Evolutionary conservation across 352 stramenopile genomes (phyloP), one percentile per base, ranked within the genome.

Genomic region (Phytophthora nicotianae): DNA sequence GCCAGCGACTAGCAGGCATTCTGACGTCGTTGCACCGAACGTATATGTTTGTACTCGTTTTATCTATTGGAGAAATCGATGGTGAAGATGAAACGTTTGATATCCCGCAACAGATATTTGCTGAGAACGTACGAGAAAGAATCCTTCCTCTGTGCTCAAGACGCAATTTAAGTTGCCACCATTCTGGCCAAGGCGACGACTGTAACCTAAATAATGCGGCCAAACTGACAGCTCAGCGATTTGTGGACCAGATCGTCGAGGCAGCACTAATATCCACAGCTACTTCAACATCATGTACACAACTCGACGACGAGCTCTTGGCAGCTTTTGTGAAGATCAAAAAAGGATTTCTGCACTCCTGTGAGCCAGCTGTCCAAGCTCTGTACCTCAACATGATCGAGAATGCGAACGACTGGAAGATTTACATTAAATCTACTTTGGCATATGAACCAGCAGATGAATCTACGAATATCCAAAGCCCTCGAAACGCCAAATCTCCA

Each of bases 321-420:
- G n/a, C 33, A 4, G 37, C 17, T 3, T 72, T 72, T 32, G 16
- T 58, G 9, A 63, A 63, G 20, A 70, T 82, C 35, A 49, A 74
- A 21, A 56, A 58, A 14, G 50, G 37, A 4, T 52, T 82, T 29
- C 19, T 56, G 13, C 24, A 51, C 16, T 42, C 17, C 10, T 47
- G 45, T 17, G 21, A 17, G 33, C 56, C n/a, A 17, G 23, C 53
- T 11, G 17, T 65, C 4, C 47, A 50, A 33, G 47, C 60, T 3
- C 24, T 82, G 6, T 70, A 67, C 9, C 33, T 51, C 7, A 64
- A 82, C 20, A 82, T 82, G 70, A 17, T 56, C n/a, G 27, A 52
- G n/a, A 58, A 78, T 46, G 19, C 17, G 6, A 23, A 43, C 16
- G 19, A 59, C 5, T 82, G 74, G 74, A 77, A 66, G 35, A 10